phyloP scores from a whole-genome alignment of 805 yeast genomes.

The Phaffomyces opuntiae region DNA sequence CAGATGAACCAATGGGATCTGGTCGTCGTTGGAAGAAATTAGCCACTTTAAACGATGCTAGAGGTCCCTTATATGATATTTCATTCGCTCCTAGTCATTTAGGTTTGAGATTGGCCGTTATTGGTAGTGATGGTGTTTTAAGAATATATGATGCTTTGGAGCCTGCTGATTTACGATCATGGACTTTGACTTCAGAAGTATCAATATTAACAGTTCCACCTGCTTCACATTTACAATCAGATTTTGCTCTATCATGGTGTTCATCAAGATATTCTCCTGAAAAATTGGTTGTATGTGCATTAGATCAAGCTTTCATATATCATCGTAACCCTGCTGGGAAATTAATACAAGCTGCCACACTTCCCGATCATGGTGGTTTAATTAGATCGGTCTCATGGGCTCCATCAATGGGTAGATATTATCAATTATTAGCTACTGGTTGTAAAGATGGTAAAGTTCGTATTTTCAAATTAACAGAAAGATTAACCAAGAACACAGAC shows the following conservation, averaged over 20 bases:
- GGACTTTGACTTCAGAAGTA: slow-evolving; percentile 74
- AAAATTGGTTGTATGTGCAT: slow-evolving; percentile 73
- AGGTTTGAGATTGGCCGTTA: slow-evolving; percentile 76
- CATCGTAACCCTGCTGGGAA: slow-evolving; percentile 45
- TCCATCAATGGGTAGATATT: slow-evolving; percentile 87
- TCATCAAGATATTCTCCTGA: slow-evolving; percentile 79
- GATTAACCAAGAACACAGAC: slow-evolving; percentile 8
- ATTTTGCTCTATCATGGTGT: slow-evolving; percentile 85
- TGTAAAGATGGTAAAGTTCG: slow-evolving; percentile 92
- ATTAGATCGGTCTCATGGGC: slow-evolving; percentile 94
- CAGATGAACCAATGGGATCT: slow-evolving; percentile 66
- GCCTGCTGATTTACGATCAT: slow-evolving; percentile 77
- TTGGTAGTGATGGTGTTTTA: slow-evolving; percentile 83
- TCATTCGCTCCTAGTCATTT: slow-evolving; percentile 81
- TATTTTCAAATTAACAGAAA: slow-evolving; percentile 65
- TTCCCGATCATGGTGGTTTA: slow-evolving; percentile 81
- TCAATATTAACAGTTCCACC: slow-evolving; percentile 63
- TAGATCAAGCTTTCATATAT: slow-evolving; percentile 84
- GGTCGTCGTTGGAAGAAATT: slow-evolving; percentile 79
- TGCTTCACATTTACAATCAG: slow-evolving; percentile 75
- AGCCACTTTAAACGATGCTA: slow-evolving; percentile 76
- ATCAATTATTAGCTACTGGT: slow-evolving; percentile 87
- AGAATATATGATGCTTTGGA: slow-evolving; percentile 84
- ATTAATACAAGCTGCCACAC: slow-evolving; percentile 48
- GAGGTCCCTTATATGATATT: slow-evolving; percentile 86